Conservation (phyloP, 2,329 filamentous ascomycete genomes). For the Cladophialophora psammophila region DNA sequence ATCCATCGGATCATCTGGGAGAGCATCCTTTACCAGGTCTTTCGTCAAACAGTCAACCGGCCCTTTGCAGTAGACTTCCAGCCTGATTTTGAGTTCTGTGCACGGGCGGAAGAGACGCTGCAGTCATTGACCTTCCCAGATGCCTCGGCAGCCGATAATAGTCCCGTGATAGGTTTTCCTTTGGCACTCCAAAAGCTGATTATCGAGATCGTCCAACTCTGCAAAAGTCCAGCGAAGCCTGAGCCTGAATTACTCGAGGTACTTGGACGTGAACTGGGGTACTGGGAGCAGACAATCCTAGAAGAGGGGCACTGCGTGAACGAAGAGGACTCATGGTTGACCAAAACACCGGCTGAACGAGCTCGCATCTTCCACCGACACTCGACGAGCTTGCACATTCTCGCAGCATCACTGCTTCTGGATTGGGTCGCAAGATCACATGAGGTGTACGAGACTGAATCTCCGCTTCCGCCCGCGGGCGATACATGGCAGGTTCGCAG, state of each 20-base stretch:
- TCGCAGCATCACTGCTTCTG: constrained; percentile 30
- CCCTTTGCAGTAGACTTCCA: constrained; percentile 30
- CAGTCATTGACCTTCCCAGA: constrained; percentile 29
- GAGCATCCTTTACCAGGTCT: constrained; percentile 31
- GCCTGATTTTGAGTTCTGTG: constrained; percentile 31
- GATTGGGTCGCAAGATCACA: constrained; percentile 27
- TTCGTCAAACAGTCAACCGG: constrained; percentile 30
- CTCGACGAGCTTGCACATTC: constrained; percentile 32
- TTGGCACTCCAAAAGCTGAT: constrained; percentile 31
- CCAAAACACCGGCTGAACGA: constrained; percentile 9
- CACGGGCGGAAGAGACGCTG: constrained; percentile 21
- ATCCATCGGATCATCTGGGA: constrained; percentile 35
- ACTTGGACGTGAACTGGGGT: constrained; percentile 20
- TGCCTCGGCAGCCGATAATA: constrained; percentile 27
- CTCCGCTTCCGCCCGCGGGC: constrained; percentile 18
- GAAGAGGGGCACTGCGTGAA: constrained; percentile 25
- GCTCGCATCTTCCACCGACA: constrained; percentile 26
- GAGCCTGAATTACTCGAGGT: not conserved
- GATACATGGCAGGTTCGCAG: constrained; percentile 31
- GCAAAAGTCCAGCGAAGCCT: constrained; percentile 21
- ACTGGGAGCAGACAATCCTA: constrained; percentile 28
- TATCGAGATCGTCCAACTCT: constrained; percentile 28
- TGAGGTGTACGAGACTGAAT: constrained; percentile 10
- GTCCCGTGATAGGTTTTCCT: constrained; percentile 34
- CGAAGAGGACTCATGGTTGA: constrained; percentile 7